phyloP scores from a whole-genome alignment of 176 grass and related monocot genomes.

The Bromus sterilis region DNA sequence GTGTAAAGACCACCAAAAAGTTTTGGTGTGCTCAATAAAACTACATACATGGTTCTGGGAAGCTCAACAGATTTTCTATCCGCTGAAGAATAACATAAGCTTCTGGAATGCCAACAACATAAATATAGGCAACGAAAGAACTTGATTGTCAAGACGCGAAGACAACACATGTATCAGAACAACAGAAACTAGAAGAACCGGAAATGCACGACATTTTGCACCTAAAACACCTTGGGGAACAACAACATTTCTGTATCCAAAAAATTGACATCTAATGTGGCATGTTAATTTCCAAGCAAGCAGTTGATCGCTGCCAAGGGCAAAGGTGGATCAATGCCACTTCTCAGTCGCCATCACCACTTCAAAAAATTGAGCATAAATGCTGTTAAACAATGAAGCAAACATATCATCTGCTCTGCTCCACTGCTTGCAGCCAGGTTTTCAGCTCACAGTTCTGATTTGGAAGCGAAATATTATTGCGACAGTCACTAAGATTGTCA shows the following conservation, averaged over 20 bases:
- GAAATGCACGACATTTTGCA: neutral
- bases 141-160: neutral
- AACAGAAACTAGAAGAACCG: neutral
- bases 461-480: no score
- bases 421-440: no score
- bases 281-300: neutral
- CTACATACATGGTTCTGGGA: constrained; percentile 68
- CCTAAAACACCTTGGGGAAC: neutral
- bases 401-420: no score
- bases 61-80: constrained; percentile 89
- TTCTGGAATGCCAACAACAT: constrained; percentile 79
- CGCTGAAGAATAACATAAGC: constrained; percentile 73
- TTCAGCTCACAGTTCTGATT: no score
- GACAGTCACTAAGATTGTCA: no score
- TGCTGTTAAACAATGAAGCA: no score
- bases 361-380: no score
- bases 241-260: neutral
- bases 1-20: constrained; percentile 12
- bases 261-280: neutral
- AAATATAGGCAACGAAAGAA: constrained; percentile 7
- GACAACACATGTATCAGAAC: neutral
- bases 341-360: neutral
- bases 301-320: neutral
- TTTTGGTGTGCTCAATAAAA: constrained; percentile 7
- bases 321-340: neutral